Evolutionary conservation across 495 filamentous ascomycete genomes (phyloP), one percentile per base, ranked within the genome.

Genomic region (Aspergillus sparsus): DNA sequence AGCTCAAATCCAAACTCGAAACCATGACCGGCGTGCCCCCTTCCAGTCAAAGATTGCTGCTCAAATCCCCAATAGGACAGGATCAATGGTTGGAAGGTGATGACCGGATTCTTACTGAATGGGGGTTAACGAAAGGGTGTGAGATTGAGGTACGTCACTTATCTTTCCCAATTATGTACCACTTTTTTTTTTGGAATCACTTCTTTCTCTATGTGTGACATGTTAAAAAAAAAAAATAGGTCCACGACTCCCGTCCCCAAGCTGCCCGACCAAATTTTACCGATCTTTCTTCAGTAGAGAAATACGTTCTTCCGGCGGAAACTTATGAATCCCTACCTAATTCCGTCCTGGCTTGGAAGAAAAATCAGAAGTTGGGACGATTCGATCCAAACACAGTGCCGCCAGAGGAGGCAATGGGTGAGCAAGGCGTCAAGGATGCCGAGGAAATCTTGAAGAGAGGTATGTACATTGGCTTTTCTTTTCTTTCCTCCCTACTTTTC

Each of bases 321-420:
- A 86, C 90, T 57, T 98, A 98, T 77, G 89, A 90, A 67, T 83
- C 84, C 55, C 90, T 90, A 57, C 76, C 85, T 31, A 89, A 96
- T 75, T 92, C 88, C 27, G 94, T 98, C 13, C 82, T 96, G 42
- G 89, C 92, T 9, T 97, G 91, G 90, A 98, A 98, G 78, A 90
- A 89, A 74, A 81, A 85, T 18, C 86, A 96, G 65, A 91, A 96
- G 66, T 82, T 98, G 21, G 94, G 94, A 39, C 92, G 94, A 33
- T 98, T 98, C 74, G 92, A 97, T 69, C 94, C 94, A 3, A 82
- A 83, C 65, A 90, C 92, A 6, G 86, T 89, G 16, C 82, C 77
- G 58, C 82, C 77, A 2, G 72, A 73, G 34, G 73, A 80, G 18
- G 61, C 85, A 21, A 85, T 91, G 64, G 80, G 85, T 55, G 83